Percentiles rank a stretch among this genome's conserved stretches.
These are phyloP conservation scores for Forsythia suspensa DNA, from an alignment of 257 asterid species.

Conservation along the genomic window DNA sequence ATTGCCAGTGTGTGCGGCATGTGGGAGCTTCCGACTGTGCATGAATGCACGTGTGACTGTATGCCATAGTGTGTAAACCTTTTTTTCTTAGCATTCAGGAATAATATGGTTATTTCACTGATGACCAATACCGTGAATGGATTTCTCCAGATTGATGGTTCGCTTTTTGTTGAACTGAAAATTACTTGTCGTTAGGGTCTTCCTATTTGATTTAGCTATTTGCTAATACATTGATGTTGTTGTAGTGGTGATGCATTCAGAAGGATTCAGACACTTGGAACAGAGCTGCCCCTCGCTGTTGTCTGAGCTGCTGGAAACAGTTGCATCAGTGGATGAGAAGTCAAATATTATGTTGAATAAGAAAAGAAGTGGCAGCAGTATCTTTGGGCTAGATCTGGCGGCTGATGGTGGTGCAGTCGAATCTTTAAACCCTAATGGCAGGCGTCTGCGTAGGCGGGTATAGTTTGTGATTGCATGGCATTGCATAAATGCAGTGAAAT, in stretches of 20 bases:
- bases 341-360: slow-evolving; percentile 48
- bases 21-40: neutral
- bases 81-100: neutral
- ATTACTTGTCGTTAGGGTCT: neutral
- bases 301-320: slow-evolving; percentile 84
- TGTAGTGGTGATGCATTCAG: slow-evolving; percentile 83
- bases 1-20: neutral
- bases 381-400: slow-evolving; percentile 73
- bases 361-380: slow-evolving; percentile 92
- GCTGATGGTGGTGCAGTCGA: slow-evolving; percentile 61
- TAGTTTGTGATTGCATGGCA: slow-evolving; percentile 27
- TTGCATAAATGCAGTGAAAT: slow-evolving; percentile 5
- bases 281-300: slow-evolving; percentile 79
- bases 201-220: slow-evolving; percentile 14
- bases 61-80: neutral
- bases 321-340: slow-evolving; percentile 73
- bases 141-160: neutral
- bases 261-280: slow-evolving; percentile 73
- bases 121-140: neutral
- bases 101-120: neutral
- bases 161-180: slow-evolving; percentile 9
- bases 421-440: slow-evolving; percentile 46
- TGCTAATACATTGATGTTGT: slow-evolving; percentile 24
- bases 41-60: neutral
- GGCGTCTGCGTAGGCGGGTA: slow-evolving; percentile 71